Conservation (phyloP, 2,329 filamentous ascomycete species). For the Drechslerella coelobrocha region DNA sequence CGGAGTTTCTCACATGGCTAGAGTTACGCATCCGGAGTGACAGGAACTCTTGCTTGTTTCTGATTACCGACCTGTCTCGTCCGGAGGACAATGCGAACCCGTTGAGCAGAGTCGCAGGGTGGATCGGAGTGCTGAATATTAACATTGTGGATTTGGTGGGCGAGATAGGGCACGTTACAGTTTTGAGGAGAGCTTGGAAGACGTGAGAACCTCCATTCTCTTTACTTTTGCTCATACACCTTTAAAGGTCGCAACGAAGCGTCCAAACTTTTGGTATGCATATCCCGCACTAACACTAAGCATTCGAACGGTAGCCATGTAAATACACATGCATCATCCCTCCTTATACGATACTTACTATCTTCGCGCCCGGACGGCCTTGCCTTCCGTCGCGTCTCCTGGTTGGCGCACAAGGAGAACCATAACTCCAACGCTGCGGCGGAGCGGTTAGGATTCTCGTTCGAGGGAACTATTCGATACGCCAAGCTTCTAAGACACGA, state of each 20-base stretch:
- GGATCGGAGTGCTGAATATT: slow-evolving; percentile 47
- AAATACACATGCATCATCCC: slow-evolving; percentile 39
- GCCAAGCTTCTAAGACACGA: slow-evolving; percentile 26
- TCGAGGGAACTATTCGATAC: slow-evolving; percentile 31
- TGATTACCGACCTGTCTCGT: slow-evolving; percentile 44
- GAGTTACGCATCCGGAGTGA: slow-evolving; percentile 34
- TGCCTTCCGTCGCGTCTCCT: slow-evolving; percentile 36
- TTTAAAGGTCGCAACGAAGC: no score
- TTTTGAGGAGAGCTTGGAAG: slow-evolving; percentile 43
- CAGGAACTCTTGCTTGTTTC: slow-evolving; percentile 26
- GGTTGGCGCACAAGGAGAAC: slow-evolving; percentile 39
- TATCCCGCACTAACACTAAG: no score
- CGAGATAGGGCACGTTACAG: slow-evolving; percentile 43
- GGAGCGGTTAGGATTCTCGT: slow-evolving; percentile 29
- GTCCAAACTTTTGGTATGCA: no score
- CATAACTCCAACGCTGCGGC: slow-evolving; percentile 39
- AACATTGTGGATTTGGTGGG: slow-evolving; percentile 35
- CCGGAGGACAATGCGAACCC: slow-evolving; percentile 27
- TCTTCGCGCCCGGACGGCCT: slow-evolving; percentile 44
- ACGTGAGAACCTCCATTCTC: slow-evolving; percentile 21
- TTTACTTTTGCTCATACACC: neutral
- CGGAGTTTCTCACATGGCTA: slow-evolving; percentile 43
- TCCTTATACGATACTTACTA: slow-evolving; percentile 36
- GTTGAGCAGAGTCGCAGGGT: slow-evolving; percentile 29
- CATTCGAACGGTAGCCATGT: slow-evolving; percentile 24